Evolutionary conservation across 495 filamentous ascomycete species (phyloP).

Genomic region (Hapsidospora chrysogenum): DNA sequence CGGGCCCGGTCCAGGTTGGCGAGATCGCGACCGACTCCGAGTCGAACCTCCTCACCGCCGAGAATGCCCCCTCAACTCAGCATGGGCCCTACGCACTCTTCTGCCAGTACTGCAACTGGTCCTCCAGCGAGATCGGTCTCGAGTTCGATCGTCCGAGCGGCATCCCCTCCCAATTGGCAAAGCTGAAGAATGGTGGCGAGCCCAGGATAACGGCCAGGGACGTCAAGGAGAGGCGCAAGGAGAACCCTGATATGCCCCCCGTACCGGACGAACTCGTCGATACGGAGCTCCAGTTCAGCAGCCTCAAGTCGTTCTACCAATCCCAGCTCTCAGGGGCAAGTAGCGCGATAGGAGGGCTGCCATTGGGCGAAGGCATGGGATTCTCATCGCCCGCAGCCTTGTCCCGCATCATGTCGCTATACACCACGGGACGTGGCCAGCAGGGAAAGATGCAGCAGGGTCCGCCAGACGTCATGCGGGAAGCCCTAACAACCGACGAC

Average conservation of each 20-base stretch:
- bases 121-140: constrained; percentile 72
- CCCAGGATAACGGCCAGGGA: constrained; percentile 20
- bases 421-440: constrained; percentile 27
- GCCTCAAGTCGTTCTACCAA: constrained; percentile 55
- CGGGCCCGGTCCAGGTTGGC: constrained; percentile 59
- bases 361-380: constrained; percentile 37
- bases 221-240: constrained; percentile 26
- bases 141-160: constrained; percentile 75
- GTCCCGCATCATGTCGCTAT: constrained; percentile 80
- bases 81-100: constrained; percentile 58
- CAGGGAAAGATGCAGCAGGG: constrained; percentile 25
- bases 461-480: constrained; percentile 53
- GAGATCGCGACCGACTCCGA: constrained; percentile 39
- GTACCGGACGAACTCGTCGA: constrained; percentile 11
- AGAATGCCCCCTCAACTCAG: constrained; percentile 13
- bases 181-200: constrained; percentile 35
- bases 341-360: constrained; percentile 27
- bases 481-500: constrained; percentile 51
- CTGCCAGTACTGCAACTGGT: constrained; percentile 87
- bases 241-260: constrained; percentile 6
- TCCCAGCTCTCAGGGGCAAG: constrained; percentile 45
- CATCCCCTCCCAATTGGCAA: constrained; percentile 64
- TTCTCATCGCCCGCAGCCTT: constrained; percentile 66
- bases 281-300: constrained; percentile 30
- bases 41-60: constrained; percentile 19